These are phyloP conservation scores for Poa pratensis DNA, from an alignment of 176 grass and related monocot species.

Conservation along the genomic window DNA sequence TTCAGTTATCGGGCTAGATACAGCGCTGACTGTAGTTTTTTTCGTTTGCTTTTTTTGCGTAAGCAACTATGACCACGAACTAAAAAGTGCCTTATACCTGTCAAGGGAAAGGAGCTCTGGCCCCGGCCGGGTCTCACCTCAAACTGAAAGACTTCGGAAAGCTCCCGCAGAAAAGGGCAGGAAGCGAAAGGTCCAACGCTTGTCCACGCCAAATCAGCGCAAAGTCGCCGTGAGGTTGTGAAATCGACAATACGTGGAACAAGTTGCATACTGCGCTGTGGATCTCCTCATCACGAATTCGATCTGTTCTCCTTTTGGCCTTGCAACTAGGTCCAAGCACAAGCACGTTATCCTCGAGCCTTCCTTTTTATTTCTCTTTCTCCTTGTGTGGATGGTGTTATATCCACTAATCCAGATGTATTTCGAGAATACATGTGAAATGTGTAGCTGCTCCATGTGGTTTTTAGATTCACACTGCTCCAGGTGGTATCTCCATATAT, in stretches of 20 bases:
- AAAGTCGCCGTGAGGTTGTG: conserved; percentile 45
- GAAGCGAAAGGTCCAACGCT: conserved; percentile 47
- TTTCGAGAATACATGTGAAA: background rate
- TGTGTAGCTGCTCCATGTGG: conserved; percentile 10
- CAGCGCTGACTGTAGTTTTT: conserved; percentile 12
- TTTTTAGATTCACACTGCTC: too few species aligned
- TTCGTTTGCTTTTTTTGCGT: background rate
- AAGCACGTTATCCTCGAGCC: conserved; percentile 51
- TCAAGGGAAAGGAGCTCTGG: conserved; percentile 33
- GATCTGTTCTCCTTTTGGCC: background rate
- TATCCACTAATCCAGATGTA: conserved; percentile 49
- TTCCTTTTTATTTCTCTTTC: conserved; percentile 2
- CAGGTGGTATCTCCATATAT: conserved; percentile 3
- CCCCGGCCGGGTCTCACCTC: background rate
- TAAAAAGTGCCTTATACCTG: conserved; percentile 41
- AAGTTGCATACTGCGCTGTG: conserved; percentile 48
- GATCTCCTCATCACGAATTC: conserved; percentile 53
- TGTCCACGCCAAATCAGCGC: conserved; percentile 45
- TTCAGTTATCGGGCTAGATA: conserved; percentile 1
- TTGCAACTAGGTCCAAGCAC: conserved; percentile 28
- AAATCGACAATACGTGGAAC: conserved; percentile 55
- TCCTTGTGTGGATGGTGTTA: conserved; percentile 33
- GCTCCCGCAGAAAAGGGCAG: background rate
- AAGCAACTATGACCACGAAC: conserved; percentile 32
- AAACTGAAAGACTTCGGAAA: conserved; percentile 43